Conservation (phyloP, 108 stramenopile genomes). For the Mediolabrus comicus region DNA sequence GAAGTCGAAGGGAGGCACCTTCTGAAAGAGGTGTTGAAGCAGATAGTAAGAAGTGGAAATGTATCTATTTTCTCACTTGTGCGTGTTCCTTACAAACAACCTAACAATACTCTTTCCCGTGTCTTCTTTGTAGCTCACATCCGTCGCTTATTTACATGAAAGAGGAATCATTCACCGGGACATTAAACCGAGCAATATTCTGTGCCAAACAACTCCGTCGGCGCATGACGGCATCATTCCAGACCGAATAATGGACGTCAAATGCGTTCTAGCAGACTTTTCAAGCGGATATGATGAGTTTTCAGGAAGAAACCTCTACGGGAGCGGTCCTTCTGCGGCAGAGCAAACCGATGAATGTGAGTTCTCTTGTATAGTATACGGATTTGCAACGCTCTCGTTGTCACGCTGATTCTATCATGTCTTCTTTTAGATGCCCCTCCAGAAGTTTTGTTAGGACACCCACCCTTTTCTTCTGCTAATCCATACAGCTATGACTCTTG, state of each 20-base stretch:
- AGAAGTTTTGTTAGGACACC: constrained; percentile 53
- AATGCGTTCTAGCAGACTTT: constrained; percentile 76
- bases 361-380: too few species aligned
- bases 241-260: constrained; percentile 22
- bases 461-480: constrained; percentile 49
- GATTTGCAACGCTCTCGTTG: too few species aligned
- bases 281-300: constrained; percentile 75
- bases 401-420: too few species aligned
- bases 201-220: constrained; percentile 56
- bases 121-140: constrained; percentile 20
- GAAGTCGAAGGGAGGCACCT: constrained; percentile 29
- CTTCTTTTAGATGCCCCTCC: constrained; percentile 87
- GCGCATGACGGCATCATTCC: constrained; percentile 20
- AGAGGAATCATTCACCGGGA: constrained; percentile 77
- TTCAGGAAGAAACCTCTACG: constrained; percentile 59
- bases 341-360: constrained; percentile 84
- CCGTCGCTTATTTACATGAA: constrained; percentile 65
- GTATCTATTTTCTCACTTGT: not conserved
- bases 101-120: not conserved
- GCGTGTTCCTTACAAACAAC: not conserved
- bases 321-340: constrained; percentile 58
- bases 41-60: constrained; percentile 33
- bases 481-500: constrained; percentile 83
- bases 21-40: constrained; percentile 53
- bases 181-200: constrained; percentile 78